Percentiles rank a stretch among this genome's conserved stretches.
Conservation (phyloP, 306 rosid genomes). For the Canavalia gladiata region DNA sequence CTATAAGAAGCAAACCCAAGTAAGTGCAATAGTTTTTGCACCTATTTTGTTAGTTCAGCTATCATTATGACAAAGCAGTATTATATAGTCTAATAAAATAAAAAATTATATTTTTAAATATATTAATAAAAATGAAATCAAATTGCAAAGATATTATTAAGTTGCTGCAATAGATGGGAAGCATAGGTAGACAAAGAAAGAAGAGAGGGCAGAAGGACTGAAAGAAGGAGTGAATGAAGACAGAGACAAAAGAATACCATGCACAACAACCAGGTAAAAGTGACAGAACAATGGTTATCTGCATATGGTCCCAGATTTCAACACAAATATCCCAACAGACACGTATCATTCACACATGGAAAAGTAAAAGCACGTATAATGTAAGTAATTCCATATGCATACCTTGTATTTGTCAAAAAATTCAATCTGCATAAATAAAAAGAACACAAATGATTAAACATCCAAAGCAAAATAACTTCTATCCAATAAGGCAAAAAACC, state of each 20-base stretch:
- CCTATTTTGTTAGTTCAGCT: conserved; percentile 12
- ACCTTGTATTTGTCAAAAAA: conserved; percentile 97
- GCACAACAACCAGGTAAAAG: conserved; percentile 2
- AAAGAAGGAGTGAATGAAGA: conserved; percentile 18
- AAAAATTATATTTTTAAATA: background rate
- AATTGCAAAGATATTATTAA: background rate
- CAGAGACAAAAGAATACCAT: conserved; percentile 1
- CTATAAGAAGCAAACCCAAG: conserved; percentile 59
- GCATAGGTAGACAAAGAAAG: conserved; percentile 20
- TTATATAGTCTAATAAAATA: conserved; percentile 9
- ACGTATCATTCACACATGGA: background rate
- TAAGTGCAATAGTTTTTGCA: conserved; percentile 42
- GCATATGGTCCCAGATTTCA: conserved; percentile 16
- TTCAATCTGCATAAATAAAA: conserved; percentile 72
- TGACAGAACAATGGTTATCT: conserved; percentile 12
- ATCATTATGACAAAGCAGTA: background rate
- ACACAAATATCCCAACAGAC: conserved; percentile 24
- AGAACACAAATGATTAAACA: conserved; percentile 19
- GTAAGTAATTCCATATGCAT: conserved; percentile 37
- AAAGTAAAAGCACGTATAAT: conserved; percentile 13
- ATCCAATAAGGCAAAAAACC: conserved; percentile 23
- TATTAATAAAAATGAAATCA: background rate
- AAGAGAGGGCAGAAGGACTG: background rate
- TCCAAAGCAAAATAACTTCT: conserved; percentile 26
- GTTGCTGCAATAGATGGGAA: conserved; percentile 23